Percentiles rank a stretch among this genome's conserved stretches.
phyloP scores from a whole-genome alignment of 495 filamentous ascomycete species.

The Penicillium argentinense region DNA sequence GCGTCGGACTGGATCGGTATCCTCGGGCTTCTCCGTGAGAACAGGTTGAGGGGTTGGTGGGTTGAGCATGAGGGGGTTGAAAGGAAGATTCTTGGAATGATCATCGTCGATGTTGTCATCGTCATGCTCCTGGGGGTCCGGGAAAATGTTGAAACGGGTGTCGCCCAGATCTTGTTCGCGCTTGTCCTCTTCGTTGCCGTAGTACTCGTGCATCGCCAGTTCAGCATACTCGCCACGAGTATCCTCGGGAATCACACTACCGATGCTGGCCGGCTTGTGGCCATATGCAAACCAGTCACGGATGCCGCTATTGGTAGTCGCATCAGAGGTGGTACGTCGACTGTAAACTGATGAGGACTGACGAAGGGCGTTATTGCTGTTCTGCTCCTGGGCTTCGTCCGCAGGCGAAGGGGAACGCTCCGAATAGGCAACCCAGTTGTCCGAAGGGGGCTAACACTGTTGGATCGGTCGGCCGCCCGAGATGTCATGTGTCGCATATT shows the following conservation, averaged over 20 bases:
- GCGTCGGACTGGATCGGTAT: conserved; percentile 27
- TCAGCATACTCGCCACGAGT: conserved; percentile 43
- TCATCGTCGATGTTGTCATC: conserved; percentile 38
- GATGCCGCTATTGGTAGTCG: conserved; percentile 29
- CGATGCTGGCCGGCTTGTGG: conserved; percentile 32
- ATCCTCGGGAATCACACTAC: conserved; percentile 36
- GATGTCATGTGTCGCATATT: conserved; percentile 23
- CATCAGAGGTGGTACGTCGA: conserved; percentile 37
- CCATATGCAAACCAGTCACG: conserved; percentile 41
- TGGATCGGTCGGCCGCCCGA: conserved; percentile 29
- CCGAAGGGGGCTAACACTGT: conserved; percentile 46
- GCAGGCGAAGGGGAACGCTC: conserved; percentile 52
- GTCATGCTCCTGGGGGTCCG: conserved; percentile 48
- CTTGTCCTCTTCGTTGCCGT: conserved; percentile 37
- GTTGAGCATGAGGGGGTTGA: conserved; percentile 54
- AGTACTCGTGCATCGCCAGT: conserved; percentile 38
- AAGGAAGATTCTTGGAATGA: conserved; percentile 23
- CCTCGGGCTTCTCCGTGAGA: conserved; percentile 18
- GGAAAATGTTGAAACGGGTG: conserved; percentile 41
- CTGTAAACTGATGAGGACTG: conserved; percentile 48
- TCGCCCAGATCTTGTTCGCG: conserved; percentile 41
- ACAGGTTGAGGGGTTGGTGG: conserved; percentile 51
- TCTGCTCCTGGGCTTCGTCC: conserved; percentile 16
- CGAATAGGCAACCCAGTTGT: conserved; percentile 62
- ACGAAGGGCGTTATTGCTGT: conserved; percentile 26